Percentiles rank a stretch among this genome's conserved stretches.
These are phyloP conservation scores for Pichia kluyveri DNA, from an alignment of 805 yeast genomes.

Conservation along the genomic window DNA sequence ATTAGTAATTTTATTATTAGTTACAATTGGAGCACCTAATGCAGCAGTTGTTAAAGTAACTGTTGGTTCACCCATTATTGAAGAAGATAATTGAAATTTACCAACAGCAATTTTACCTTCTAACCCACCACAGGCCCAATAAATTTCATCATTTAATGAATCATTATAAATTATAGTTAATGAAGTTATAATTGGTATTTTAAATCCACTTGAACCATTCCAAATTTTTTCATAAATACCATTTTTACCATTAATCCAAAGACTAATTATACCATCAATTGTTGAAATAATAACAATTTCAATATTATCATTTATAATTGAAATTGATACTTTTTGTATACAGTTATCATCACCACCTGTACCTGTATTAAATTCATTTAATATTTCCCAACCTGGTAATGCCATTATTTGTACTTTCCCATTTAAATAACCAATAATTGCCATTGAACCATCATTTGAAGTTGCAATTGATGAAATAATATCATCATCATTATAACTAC, in stretches of 20 bases:
- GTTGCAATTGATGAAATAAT: background rate
- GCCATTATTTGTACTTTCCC: background rate
- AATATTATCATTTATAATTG: background rate
- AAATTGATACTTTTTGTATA: background rate
- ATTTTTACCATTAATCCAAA: background rate
- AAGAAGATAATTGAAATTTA: constrained; percentile 33
- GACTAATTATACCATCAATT: background rate
- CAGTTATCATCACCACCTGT: too few relatives aligned
- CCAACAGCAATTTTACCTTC: constrained; percentile 76
- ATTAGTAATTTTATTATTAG: background rate
- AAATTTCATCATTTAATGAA: background rate
- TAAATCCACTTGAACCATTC: background rate
- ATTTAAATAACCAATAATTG: background rate
- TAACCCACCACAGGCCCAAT: constrained; percentile 31
- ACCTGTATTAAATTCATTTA: background rate
- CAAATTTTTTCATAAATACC: background rate
- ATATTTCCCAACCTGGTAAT: background rate
- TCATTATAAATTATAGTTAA: background rate
- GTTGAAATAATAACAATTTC: background rate
- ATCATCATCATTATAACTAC: background rate
- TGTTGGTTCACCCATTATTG: constrained; percentile 28
- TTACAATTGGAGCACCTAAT: constrained; percentile 2
- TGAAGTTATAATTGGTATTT: background rate
- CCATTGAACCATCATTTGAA: background rate
- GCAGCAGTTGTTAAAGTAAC: constrained; percentile 7